Conservation (phyloP, 2,329 filamentous ascomycete species). For the Biscogniauxia sp. region DNA sequence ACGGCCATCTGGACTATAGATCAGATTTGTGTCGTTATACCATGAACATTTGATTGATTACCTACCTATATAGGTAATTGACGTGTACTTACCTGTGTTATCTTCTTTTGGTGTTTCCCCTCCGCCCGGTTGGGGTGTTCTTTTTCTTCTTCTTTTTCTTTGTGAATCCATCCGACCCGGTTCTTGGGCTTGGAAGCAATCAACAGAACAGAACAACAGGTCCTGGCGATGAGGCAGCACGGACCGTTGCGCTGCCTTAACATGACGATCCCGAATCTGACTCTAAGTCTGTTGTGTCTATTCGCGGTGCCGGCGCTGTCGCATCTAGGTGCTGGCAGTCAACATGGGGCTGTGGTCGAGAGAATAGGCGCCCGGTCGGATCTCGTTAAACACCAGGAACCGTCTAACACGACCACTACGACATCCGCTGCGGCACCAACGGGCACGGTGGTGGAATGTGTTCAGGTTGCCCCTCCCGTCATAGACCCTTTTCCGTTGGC, state of each 20-base stretch:
- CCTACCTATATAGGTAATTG: neutral
- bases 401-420: neutral
- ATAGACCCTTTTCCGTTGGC: neutral
- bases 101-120: neutral
- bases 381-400: slow-evolving; percentile 2
- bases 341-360: neutral
- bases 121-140: too few relatives aligned
- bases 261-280: neutral
- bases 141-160: neutral
- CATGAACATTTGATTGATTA: neutral
- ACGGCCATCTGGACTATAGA: neutral
- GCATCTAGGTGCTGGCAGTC: neutral
- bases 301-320: slow-evolving; percentile 5
- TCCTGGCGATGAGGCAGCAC: neutral
- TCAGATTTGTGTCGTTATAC: neutral
- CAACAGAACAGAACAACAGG: neutral
- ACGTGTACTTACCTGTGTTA: neutral
- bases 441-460: slow-evolving; percentile 17
- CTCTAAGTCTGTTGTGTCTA: slow-evolving; percentile 4
- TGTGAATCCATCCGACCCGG: neutral
- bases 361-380: slow-evolving; percentile 5
- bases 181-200: neutral
- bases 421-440: neutral
- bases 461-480: slow-evolving; percentile 22
- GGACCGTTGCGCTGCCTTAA: neutral